Evolutionary conservation across 2,329 filamentous ascomycete species (phyloP), one percentile per base, ranked within the genome.

Genomic region (Tolypocladium inflatum): DNA sequence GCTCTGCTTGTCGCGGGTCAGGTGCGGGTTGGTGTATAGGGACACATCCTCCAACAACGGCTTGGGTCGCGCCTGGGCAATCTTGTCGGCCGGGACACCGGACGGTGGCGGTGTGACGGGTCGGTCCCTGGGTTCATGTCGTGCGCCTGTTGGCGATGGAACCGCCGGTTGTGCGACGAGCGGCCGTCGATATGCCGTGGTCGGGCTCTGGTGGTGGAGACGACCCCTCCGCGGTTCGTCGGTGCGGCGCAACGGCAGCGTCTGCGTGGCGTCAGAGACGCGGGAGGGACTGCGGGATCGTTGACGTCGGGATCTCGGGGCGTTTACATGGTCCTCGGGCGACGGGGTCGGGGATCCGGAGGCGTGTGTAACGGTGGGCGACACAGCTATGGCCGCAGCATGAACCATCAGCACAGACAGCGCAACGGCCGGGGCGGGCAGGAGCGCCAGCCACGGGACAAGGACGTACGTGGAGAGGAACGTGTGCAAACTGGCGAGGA

Each of bases 1-100:
- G 59, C 83, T 82, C 52, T 87, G 83, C 55, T 78, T 79, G 61
- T 87, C 83, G 42, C 81, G 78, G 54, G 81, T 78, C 57, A 87
- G 71, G 63, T 81, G 79, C 17, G 81, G 73, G 68, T 88, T 87
- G 52, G 81, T 79, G 70, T 89, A 89, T 58, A 85, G 77, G 48
- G 86, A 87, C 50, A 83, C 74, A 68, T 90, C 86, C 61, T 83
- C 80, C 54, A 89, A 72, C 53, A 90, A 76, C n/a, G 86, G 77
- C 58, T 71, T 73, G 38, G 79, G 76, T 57, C 78, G 70, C 56
- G 74, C 69, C 38, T 77, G 74, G 56, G 72, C 68, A 35, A 75
- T 72, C 54, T 76, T 77, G 59, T 79, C 75, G 60, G 74, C 76
- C 53, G 74, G 63, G 50, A 64, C 64, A 21, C 70, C 30, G 30